Conservation (phyloP, 306 rosid species). For the Sesbania bispinosa region DNA sequence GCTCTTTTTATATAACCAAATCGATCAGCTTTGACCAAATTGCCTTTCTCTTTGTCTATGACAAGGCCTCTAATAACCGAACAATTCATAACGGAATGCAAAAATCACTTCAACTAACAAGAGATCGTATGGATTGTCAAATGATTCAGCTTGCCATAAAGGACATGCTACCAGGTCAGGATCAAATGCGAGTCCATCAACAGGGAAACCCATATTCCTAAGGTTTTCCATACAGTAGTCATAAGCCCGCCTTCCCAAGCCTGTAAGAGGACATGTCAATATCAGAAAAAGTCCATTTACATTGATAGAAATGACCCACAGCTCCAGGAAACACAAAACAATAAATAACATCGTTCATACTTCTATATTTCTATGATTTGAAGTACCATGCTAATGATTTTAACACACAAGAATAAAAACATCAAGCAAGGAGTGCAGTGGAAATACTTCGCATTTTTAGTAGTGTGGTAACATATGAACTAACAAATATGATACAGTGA, state of each 20-base stretch:
- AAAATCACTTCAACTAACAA: conserved; percentile 18
- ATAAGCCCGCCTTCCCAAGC: conserved; percentile 99
- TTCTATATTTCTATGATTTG: background rate
- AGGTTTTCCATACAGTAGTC: conserved; percentile 97
- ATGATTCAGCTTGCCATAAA: conserved; percentile 26
- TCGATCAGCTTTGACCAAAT: conserved; percentile 95
- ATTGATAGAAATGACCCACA: conserved; percentile 4
- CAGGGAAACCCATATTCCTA: conserved; percentile 85
- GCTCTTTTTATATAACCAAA: conserved; percentile 94
- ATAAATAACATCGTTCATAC: conserved; percentile 1
- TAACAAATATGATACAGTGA: background rate
- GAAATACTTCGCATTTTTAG: conserved; percentile 8
- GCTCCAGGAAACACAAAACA: conserved; percentile 17
- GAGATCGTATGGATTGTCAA: conserved; percentile 18
- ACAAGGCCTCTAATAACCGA: conserved; percentile 98
- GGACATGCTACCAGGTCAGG: conserved; percentile 73
- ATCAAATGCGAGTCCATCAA: conserved; percentile 87
- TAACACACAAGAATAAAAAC: background rate
- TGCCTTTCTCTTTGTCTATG: conserved; percentile 93
- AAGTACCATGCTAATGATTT: conserved; percentile 4
- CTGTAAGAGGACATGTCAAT: conserved; percentile 37
- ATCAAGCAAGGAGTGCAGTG: background rate
- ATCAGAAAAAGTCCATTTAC: conserved; percentile 19
- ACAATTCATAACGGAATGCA: conserved; percentile 26
- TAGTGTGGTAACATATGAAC: background rate